Evolutionary conservation across 176 grass and related monocot species (phyloP).

Genomic region (Avena eriantha): DNA sequence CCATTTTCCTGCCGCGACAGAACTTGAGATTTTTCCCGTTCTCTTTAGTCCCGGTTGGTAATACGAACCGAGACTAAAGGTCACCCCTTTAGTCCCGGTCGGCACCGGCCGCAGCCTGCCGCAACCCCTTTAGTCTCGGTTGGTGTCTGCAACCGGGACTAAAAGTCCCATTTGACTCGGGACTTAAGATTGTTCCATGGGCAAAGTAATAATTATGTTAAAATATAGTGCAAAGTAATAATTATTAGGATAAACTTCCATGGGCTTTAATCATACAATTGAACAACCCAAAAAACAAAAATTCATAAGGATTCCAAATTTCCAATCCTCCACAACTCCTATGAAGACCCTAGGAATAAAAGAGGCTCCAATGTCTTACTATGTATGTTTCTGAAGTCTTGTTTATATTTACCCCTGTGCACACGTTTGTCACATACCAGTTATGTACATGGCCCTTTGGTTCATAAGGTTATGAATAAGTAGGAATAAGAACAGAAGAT

Average conservation of each 20-base stretch:
- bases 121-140: no score
- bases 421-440: not conserved
- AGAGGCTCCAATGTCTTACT: not conserved
- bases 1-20: no score
- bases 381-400: not conserved
- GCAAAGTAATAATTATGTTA: no score
- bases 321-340: not conserved
- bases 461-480: not conserved
- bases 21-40: no score
- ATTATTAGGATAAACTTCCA: not conserved
- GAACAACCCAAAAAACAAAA: not conserved
- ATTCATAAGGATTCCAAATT: not conserved
- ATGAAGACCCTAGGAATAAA: not conserved
- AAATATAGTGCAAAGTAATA: not conserved
- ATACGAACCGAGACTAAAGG: no score
- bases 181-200: no score
- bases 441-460: not conserved
- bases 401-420: not conserved
- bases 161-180: no score
- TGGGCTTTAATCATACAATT: not conserved
- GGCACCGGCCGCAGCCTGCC: no score
- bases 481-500: not conserved
- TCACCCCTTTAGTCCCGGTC: no score
- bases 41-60: no score
- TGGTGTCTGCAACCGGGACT: no score